Conservation (phyloP, 495 filamentous ascomycete genomes). For the Tuber microsphaerosporum region DNA sequence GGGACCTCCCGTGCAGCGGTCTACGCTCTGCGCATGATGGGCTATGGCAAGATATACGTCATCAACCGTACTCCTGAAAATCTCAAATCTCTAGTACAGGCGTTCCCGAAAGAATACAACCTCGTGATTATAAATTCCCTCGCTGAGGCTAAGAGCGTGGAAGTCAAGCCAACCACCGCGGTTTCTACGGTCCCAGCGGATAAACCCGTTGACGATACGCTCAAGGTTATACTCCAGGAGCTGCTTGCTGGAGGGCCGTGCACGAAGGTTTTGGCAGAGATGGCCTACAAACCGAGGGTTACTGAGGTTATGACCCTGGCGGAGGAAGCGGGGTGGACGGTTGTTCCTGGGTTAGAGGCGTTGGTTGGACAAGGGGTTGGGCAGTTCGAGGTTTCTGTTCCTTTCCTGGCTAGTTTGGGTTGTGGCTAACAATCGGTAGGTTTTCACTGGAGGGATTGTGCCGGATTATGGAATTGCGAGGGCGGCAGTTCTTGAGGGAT, state of each 20-base stretch:
- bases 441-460: slow-evolving; percentile 39
- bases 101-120: slow-evolving; percentile 69
- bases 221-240: slow-evolving; percentile 60
- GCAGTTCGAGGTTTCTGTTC: slow-evolving; percentile 35
- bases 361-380: slow-evolving; percentile 62
- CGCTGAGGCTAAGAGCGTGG: slow-evolving; percentile 47
- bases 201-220: slow-evolving; percentile 64
- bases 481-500: slow-evolving; percentile 29
- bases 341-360: slow-evolving; percentile 80
- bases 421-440: slow-evolving; percentile 11
- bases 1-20: slow-evolving; percentile 89
- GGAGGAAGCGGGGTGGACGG: slow-evolving; percentile 71
- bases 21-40: slow-evolving; percentile 76
- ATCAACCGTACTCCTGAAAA: slow-evolving; percentile 69
- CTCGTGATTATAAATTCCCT: slow-evolving; percentile 57
- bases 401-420: neutral
- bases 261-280: slow-evolving; percentile 68
- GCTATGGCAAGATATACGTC: slow-evolving; percentile 77
- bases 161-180: slow-evolving; percentile 59
- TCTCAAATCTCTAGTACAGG: slow-evolving; percentile 57
- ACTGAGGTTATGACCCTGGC: slow-evolving; percentile 85
- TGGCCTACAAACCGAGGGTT: slow-evolving; percentile 86
- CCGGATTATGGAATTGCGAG: slow-evolving; percentile 34
- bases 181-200: slow-evolving; percentile 90
- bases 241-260: slow-evolving; percentile 54